phyloP scores from a whole-genome alignment of 73 alveolate species.

The Paramecium primaurelia region DNA sequence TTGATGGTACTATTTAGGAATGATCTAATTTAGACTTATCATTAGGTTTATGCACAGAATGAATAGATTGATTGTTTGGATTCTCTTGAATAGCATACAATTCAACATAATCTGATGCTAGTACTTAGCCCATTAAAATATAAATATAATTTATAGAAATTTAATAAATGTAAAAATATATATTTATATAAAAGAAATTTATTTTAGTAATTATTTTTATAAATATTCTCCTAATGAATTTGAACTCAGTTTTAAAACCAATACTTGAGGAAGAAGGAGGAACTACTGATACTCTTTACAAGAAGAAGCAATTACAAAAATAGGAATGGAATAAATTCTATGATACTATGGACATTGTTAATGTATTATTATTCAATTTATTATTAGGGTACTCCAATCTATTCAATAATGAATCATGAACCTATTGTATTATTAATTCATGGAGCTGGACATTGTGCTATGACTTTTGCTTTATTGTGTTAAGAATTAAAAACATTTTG shows the following conservation, averaged over 20 bases:
- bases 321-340: neutral
- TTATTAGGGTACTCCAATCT: neutral
- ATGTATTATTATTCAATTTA: neutral
- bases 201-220: neutral
- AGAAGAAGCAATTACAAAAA: neutral
- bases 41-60: neutral
- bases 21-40: neutral
- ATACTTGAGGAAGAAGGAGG: neutral
- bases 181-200: neutral
- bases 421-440: neutral
- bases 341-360: neutral
- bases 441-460: slow-evolving; percentile 25
- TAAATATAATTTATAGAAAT: neutral
- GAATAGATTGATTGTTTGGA: neutral
- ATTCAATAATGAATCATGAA: neutral
- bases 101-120: neutral
- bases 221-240: neutral
- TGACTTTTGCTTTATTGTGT: neutral
- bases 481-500: neutral
- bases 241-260: neutral
- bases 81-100: neutral
- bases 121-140: neutral
- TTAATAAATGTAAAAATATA: neutral
- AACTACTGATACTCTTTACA: neutral
- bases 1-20: neutral